phyloP scores from a whole-genome alignment of 108 stramenopile genomes.

The Fragilariopsis cylindrus region DNA sequence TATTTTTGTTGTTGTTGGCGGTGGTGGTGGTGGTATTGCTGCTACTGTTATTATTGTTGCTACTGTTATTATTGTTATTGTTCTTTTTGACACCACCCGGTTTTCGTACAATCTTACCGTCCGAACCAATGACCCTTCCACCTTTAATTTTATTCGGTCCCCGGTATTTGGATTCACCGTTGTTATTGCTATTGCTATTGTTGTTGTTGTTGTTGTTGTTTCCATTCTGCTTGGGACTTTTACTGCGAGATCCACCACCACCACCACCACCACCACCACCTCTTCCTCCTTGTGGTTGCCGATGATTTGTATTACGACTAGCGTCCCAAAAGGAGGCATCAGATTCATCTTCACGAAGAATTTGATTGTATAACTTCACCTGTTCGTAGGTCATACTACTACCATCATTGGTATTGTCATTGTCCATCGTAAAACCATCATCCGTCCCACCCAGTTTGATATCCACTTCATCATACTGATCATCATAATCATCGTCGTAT shows the following conservation, averaged over 20 bases:
- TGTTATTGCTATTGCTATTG: not conserved
- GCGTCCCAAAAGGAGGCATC: slow-evolving; percentile 77
- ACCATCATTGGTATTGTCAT: slow-evolving; percentile 5
- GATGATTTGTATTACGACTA: slow-evolving; percentile 48
- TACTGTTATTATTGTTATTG: slow-evolving; percentile 33
- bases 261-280: not conserved
- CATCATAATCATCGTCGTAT: slow-evolving; percentile 88
- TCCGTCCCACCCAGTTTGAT: slow-evolving; percentile 52
- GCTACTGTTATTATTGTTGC: slow-evolving; percentile 12
- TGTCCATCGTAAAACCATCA: slow-evolving; percentile 34
- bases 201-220: slow-evolving; percentile 15
- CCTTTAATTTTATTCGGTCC: slow-evolving; percentile 87
- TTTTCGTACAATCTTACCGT: slow-evolving; percentile 64
- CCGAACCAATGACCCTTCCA: slow-evolving; percentile 74
- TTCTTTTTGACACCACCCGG: slow-evolving; percentile 40
- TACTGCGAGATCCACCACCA: slow-evolving; percentile 8
- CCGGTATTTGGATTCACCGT: slow-evolving; percentile 46
- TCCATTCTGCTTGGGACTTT: slow-evolving; percentile 12
- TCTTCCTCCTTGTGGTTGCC: too few species aligned
- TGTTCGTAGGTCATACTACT: slow-evolving; percentile 50
- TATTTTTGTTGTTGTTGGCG: not conserved
- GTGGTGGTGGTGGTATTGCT: not conserved
- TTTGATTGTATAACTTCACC: slow-evolving; percentile 70
- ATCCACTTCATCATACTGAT: slow-evolving; percentile 82
- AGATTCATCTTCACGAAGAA: slow-evolving; percentile 55